These are phyloP conservation scores for Pleurotus giganteus DNA, from an alignment of 768 basidiomycete genomes.

Conservation along the genomic window DNA sequence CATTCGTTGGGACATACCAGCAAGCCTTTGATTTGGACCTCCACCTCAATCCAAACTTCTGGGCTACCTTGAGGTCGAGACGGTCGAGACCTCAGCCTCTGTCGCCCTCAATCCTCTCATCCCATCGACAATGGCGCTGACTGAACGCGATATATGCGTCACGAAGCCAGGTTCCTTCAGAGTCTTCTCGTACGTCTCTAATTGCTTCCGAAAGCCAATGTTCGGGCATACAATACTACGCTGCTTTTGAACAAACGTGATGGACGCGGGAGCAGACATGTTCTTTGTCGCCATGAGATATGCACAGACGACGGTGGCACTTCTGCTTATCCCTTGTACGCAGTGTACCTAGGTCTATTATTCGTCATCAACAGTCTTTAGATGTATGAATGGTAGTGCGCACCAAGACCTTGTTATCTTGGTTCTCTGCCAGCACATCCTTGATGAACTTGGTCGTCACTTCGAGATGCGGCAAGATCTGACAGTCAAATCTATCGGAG, in stretches of 20 bases:
- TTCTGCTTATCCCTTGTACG: slow-evolving; percentile 71
- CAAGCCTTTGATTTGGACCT: slow-evolving; percentile 78
- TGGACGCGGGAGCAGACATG: slow-evolving; percentile 52
- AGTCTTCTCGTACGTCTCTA: slow-evolving; percentile 36
- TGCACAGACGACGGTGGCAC: slow-evolving; percentile 73
- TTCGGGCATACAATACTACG: slow-evolving; percentile 68
- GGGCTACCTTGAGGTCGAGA: slow-evolving; percentile 11
- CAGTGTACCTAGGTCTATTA: slow-evolving; percentile 63
- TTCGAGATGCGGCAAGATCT: slow-evolving; percentile 47
- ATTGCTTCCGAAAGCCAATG: slow-evolving; percentile 61
- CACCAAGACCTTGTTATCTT: slow-evolving; percentile 47
- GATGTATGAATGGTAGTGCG: slow-evolving; percentile 19
- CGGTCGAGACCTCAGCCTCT: neutral
- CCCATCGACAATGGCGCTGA: slow-evolving; percentile 9
- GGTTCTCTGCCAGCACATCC: slow-evolving; percentile 42
- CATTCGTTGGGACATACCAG: slow-evolving; percentile 63
- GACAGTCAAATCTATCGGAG: slow-evolving; percentile 34
- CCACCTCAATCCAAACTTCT: slow-evolving; percentile 83
- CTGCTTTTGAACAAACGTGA: slow-evolving; percentile 51
- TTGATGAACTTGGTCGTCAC: slow-evolving; percentile 52
- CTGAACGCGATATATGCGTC: slow-evolving; percentile 10
- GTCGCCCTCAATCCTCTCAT: neutral
- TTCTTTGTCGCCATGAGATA: slow-evolving; percentile 56
- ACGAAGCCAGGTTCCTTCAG: slow-evolving; percentile 13
- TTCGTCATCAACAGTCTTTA: neutral